Evolutionary conservation across 495 filamentous ascomycete genomes (phyloP).

Genomic region (Gamarada debralockiae): DNA sequence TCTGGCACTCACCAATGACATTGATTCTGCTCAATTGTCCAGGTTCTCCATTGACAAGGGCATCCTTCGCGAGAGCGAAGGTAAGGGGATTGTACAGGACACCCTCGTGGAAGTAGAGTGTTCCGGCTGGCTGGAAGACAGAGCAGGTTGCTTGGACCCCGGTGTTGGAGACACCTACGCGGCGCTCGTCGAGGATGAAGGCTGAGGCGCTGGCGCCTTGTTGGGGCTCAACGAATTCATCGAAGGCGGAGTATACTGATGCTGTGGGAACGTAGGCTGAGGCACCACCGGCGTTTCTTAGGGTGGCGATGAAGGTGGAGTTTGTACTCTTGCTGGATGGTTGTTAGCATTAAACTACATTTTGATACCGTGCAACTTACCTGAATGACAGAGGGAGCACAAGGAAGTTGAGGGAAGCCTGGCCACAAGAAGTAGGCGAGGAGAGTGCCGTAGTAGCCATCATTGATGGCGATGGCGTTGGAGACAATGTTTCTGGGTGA

Average conservation of each 20-base stretch:
- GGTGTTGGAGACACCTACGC: slow-evolving; percentile 40
- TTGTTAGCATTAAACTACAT: slow-evolving; percentile 28
- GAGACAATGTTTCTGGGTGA: no score
- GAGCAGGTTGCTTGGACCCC: slow-evolving; percentile 36
- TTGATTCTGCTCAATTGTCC: slow-evolving; percentile 35
- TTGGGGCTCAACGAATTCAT: slow-evolving; percentile 43
- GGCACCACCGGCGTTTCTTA: slow-evolving; percentile 37
- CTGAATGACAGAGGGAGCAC: no score
- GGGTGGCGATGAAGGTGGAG: slow-evolving; percentile 32
- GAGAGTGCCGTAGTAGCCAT: no score
- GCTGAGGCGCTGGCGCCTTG: slow-evolving; percentile 37
- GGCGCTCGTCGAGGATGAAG: slow-evolving; percentile 28
- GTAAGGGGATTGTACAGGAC: slow-evolving; percentile 39
- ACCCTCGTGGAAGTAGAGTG: slow-evolving; percentile 40
- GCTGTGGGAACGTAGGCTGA: slow-evolving; percentile 48
- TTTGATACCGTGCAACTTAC: no score
- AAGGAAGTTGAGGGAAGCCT: no score
- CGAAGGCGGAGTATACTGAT: slow-evolving; percentile 36
- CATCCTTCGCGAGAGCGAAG: slow-evolving; percentile 39
- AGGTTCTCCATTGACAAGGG: slow-evolving; percentile 35
- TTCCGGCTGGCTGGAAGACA: slow-evolving; percentile 36
- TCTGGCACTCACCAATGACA: slow-evolving; percentile 33
- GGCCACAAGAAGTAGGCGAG: no score
- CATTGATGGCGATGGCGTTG: no score
- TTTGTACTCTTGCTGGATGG: slow-evolving; percentile 41